A percentile compares a stretch with the other conserved stretches of the same genome.
Conservation (phyloP, 805 yeast genomes). For the Candida germanica region DNA sequence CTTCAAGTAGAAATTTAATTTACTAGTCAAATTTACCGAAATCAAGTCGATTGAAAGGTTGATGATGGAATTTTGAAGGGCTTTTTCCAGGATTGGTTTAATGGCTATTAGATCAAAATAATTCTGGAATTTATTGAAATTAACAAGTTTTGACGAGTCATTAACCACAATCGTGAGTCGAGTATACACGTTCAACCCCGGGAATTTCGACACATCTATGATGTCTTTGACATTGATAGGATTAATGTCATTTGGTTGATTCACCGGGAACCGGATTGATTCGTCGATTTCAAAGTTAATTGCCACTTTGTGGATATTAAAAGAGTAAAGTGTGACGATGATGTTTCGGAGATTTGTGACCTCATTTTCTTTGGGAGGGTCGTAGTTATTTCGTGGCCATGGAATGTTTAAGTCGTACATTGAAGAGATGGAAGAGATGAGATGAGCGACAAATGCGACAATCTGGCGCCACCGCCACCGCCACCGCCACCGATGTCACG, state of each 20-base stretch:
- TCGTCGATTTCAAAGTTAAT: constrained; percentile 61
- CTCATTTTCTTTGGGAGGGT: constrained; percentile 38
- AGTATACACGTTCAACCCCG: constrained; percentile 48
- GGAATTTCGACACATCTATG: constrained; percentile 19
- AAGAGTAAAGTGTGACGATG: constrained; percentile 49
- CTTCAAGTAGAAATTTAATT: constrained; percentile 72
- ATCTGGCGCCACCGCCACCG: constrained; percentile 1
- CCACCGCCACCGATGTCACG: constrained; percentile 15
- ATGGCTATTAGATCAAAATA: constrained; percentile 79
- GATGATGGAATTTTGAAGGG: constrained; percentile 69
- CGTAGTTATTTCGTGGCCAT: constrained; percentile 62
- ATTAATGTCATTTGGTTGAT: constrained; percentile 42
- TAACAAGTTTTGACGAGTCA: constrained; percentile 75
- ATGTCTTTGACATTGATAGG: constrained; percentile 41
- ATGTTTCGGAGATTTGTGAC: constrained; percentile 46
- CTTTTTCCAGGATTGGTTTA: constrained; percentile 75
- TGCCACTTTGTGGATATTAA: constrained; percentile 78
- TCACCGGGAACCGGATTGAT: constrained; percentile 49
- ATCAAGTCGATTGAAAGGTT: constrained; percentile 79
- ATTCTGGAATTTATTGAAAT: constrained; percentile 44
- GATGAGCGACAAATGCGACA: not conserved
- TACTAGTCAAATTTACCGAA: constrained; percentile 61
- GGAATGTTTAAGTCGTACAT: constrained; percentile 64
- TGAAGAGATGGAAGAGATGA: constrained; percentile 3
- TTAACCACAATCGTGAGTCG: constrained; percentile 74